These are phyloP conservation scores for Pontederia crassipes DNA, from an alignment of 176 grass and related monocot genomes.

Conservation along the genomic window DNA sequence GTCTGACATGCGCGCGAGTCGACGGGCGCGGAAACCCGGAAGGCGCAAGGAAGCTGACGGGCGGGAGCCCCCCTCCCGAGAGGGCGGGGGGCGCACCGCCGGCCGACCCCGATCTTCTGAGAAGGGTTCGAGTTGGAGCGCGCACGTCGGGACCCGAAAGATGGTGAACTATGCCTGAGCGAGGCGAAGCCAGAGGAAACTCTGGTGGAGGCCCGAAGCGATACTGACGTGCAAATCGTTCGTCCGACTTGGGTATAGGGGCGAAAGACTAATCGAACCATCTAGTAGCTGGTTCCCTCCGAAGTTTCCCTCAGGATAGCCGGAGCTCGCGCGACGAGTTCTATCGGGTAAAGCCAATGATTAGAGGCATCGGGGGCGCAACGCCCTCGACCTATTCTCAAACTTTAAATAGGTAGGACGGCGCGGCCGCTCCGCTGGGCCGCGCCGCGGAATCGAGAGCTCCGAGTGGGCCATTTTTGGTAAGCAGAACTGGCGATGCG, in stretches of 20 bases:
- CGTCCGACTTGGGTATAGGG: constrained; percentile 43
- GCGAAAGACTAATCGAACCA: constrained; percentile 62
- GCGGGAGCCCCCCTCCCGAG: no score
- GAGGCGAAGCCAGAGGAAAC: constrained; percentile 17
- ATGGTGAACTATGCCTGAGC: constrained; percentile 49
- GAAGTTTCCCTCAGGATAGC: no score
- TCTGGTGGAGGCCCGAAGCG: constrained; percentile 39
- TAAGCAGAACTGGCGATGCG: constrained; percentile 15
- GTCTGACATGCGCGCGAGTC: constrained; percentile 63
- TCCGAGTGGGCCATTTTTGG: constrained; percentile 13
- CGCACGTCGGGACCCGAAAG: constrained; percentile 63
- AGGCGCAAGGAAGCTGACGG: no score
- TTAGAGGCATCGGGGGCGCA: constrained; percentile 44
- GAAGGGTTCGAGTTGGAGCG: constrained; percentile 72
- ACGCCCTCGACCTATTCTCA: constrained; percentile 66
- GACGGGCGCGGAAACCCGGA: constrained; percentile 31
- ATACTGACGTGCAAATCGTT: constrained; percentile 43
- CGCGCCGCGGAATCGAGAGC: constrained; percentile 8
- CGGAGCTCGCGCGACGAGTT: no score
- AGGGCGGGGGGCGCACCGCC: no score
- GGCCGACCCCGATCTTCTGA: constrained; percentile 57
- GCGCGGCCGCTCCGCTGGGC: no score
- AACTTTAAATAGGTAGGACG: constrained; percentile 67
- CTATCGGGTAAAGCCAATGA: no score
- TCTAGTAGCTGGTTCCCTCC: no score